phyloP scores from a whole-genome alignment of 2,329 filamentous ascomycete genomes.

The Cladophialophora exuberans region DNA sequence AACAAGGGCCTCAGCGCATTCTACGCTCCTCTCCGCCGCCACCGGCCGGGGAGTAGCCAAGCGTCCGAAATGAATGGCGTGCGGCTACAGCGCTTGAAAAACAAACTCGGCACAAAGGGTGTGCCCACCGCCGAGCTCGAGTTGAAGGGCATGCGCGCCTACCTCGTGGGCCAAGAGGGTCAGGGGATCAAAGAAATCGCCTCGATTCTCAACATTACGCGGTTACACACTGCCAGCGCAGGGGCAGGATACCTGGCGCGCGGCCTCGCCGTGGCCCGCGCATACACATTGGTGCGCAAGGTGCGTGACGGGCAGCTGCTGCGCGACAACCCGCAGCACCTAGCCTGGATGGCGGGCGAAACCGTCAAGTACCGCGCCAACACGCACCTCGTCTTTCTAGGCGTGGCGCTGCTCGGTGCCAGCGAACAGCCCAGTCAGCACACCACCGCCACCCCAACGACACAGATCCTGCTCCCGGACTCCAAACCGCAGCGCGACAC shows the following conservation, averaged over 20 bases:
- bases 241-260: slow-evolving; percentile 44
- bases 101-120: slow-evolving; percentile 71
- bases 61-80: slow-evolving; percentile 61
- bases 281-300: slow-evolving; percentile 45
- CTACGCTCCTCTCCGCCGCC: slow-evolving; percentile 60
- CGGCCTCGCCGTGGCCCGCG: slow-evolving; percentile 45
- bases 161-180: slow-evolving; percentile 69
- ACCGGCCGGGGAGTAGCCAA: slow-evolving; percentile 1
- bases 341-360: slow-evolving; percentile 31
- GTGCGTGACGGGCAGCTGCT: slow-evolving; percentile 41
- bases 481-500: slow-evolving; percentile 28
- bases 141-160: slow-evolving; percentile 63
- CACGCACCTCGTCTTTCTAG: slow-evolving; percentile 33
- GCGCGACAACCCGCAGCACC: slow-evolving; percentile 46
- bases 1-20: slow-evolving; percentile 62
- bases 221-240: slow-evolving; percentile 47
- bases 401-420: slow-evolving; percentile 40
- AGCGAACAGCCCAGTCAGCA: slow-evolving; percentile 38
- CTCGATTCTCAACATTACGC: slow-evolving; percentile 69
- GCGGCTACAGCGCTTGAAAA: slow-evolving; percentile 69
- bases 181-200: slow-evolving; percentile 70
- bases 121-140: slow-evolving; percentile 75
- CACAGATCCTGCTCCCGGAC: slow-evolving; percentile 32
- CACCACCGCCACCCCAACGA: slow-evolving; percentile 21
- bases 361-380: slow-evolving; percentile 36